These are phyloP conservation scores for Oxytropis ochrocephala DNA, from an alignment of 306 rosid genomes.

Conservation along the genomic window DNA sequence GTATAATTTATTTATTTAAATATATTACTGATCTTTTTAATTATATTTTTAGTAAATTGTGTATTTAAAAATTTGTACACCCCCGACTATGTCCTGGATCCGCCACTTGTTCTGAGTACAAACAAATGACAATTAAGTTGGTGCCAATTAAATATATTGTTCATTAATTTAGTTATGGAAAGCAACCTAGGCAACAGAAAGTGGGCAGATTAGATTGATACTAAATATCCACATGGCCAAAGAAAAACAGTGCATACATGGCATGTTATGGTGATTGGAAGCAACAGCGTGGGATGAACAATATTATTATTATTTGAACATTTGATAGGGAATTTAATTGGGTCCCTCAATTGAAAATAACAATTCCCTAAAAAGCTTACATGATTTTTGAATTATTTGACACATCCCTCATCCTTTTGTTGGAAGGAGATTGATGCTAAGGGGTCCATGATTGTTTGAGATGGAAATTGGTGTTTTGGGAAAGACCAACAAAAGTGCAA, in stretches of 20 bases:
- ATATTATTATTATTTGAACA: background rate
- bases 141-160: constrained; percentile 6
- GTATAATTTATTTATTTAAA: too few relatives aligned
- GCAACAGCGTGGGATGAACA: constrained; percentile 35
- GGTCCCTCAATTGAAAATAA: constrained; percentile 50
- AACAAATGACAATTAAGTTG: constrained; percentile 19
- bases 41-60: too few relatives aligned
- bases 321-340: constrained; percentile 21
- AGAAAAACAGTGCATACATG: constrained; percentile 47
- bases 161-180: constrained; percentile 25
- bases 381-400: constrained; percentile 37
- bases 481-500: constrained; percentile 76
- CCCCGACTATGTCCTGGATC: too few relatives aligned
- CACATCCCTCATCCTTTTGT: constrained; percentile 32
- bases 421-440: constrained; percentile 28
- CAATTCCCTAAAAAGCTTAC: constrained; percentile 28
- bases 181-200: constrained; percentile 26
- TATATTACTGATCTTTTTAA: too few relatives aligned
- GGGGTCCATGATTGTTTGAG: constrained; percentile 53
- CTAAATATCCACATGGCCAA: constrained; percentile 48
- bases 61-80: too few relatives aligned
- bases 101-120: background rate
- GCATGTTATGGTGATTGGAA: constrained; percentile 50
- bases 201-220: constrained; percentile 52
- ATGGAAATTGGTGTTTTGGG: constrained; percentile 37